Conservation (phyloP, 2,329 filamentous ascomycete genomes). For the Fusarium setosum region DNA sequence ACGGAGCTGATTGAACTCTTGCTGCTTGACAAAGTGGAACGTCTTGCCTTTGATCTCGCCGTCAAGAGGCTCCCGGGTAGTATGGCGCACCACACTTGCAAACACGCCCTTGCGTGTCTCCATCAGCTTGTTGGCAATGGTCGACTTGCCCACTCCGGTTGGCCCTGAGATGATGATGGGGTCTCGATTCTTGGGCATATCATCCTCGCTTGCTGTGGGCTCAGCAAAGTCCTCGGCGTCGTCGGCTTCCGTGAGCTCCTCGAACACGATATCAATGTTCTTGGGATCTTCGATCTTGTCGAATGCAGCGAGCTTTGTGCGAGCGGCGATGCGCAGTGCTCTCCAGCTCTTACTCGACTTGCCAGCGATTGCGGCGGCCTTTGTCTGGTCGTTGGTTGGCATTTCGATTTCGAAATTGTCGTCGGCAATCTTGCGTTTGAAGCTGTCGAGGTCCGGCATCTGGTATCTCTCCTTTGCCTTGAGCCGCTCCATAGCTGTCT, state of each 20-base stretch:
- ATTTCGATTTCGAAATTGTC: conserved; percentile 90
- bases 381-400: conserved; percentile 72
- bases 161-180: conserved; percentile 77
- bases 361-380: conserved; percentile 68
- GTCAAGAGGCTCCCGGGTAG: conserved; percentile 61
- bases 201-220: conserved; percentile 45
- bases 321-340: conserved; percentile 82
- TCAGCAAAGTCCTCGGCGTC: conserved; percentile 49
- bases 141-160: conserved; percentile 70
- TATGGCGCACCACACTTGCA: conserved; percentile 66
- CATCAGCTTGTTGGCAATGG: conserved; percentile 71
- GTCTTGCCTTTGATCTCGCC: conserved; percentile 63
- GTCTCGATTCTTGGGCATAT: conserved; percentile 60
- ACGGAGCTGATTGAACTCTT: conserved; percentile 67
- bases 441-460: conserved; percentile 76
- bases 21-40: conserved; percentile 67
- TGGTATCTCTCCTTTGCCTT: conserved; percentile 73
- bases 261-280: conserved; percentile 71
- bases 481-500: conserved; percentile 73
- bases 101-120: conserved; percentile 74
- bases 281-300: conserved; percentile 89
- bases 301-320: conserved; percentile 79
- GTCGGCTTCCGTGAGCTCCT: conserved; percentile 57
- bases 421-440: conserved; percentile 78
- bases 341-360: conserved; percentile 94